Evolutionary conservation across 345 rosid genomes (phyloP).

Genomic region (Eucalyptus lansdowneana): DNA sequence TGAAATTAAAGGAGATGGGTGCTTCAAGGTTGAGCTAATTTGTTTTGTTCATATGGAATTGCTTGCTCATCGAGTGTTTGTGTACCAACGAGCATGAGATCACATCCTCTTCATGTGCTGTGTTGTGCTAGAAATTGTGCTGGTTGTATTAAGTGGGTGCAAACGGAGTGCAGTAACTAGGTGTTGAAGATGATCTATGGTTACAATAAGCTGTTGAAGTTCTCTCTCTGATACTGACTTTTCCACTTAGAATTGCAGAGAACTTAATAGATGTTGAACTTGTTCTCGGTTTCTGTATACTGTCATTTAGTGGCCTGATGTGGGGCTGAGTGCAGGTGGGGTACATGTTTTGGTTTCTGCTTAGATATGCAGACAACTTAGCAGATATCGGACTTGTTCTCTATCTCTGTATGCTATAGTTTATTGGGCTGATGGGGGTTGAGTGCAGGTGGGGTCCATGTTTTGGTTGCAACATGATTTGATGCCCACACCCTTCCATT

Average conservation of each 20-base stretch:
- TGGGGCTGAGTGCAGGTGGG: not conserved
- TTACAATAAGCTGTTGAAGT: not conserved
- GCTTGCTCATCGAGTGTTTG: not conserved
- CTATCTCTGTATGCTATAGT: not conserved
- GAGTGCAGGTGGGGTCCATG: not conserved
- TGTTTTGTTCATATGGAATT: not conserved
- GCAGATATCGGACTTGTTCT: not conserved
- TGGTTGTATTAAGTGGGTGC: not conserved
- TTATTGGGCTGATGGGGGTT: not conserved
- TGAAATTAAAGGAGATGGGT: not conserved
- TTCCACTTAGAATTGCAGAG: not conserved
- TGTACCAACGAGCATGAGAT: not conserved
- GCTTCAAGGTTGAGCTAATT: not conserved
- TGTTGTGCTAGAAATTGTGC: not conserved
- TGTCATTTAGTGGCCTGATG: not conserved
- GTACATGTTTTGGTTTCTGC: not conserved
- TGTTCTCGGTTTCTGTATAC: not conserved
- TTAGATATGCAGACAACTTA: not conserved
- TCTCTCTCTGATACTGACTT: not conserved
- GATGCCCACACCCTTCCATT: not conserved
- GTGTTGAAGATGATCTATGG: not conserved
- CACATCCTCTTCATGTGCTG: not conserved
- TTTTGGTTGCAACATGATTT: not conserved
- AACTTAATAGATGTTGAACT: not conserved
- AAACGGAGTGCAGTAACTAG: not conserved